Base-by-base conservation (phyloP, 805 yeast species). In the Schizosaccharomyces cryophilus region DNA sequence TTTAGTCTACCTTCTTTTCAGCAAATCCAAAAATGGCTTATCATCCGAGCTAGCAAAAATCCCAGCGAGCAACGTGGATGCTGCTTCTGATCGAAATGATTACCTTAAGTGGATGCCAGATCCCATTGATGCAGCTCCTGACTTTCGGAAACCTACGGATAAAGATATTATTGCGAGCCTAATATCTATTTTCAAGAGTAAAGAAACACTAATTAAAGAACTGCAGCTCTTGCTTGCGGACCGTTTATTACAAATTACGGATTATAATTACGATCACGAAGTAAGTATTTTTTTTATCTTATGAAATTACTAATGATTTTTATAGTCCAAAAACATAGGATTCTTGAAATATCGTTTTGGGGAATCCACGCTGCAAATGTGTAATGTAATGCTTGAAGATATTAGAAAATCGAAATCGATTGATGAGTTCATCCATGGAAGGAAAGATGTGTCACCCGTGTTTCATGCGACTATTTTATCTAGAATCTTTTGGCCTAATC, bases 61-160 rank as follows among this genome's bases (percentile, higher is more conserved):
- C 5, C 59, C 40, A 21, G 63, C 61, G 15, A 65, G 62, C 5
- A 80, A 78, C 54, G 26, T 45, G 26, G 56, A 51, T 29, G 21
- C 56, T 19, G 26, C 56, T 19, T 19, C 56, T 4, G 56, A 51
- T 51, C 56, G 56, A 9, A 19, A 24, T 51, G 80, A 76, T 48
- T 67, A 73, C 59, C 65, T 73, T 11, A 81, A 77, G 58, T 87
- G 95, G 95, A 69, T 70, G 7, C 95, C 95, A 0, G 95, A 86
- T 65, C 95, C 95, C 0, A 77, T 85, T 17, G 95, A 87, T 71
- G 94, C 95, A 0, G 77, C 88, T n/a, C 86, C 89, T 0, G 95
- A 87, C 69, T 87, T 85, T 72, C 55, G 62, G 21, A 77, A 79
- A 56, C 38, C 38, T 2, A 21, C 42, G 7, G 47, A 56, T 21